Evolutionary conservation across 1,284 basidiomycete species (phyloP).

Genomic region (Ustilago crameri): DNA sequence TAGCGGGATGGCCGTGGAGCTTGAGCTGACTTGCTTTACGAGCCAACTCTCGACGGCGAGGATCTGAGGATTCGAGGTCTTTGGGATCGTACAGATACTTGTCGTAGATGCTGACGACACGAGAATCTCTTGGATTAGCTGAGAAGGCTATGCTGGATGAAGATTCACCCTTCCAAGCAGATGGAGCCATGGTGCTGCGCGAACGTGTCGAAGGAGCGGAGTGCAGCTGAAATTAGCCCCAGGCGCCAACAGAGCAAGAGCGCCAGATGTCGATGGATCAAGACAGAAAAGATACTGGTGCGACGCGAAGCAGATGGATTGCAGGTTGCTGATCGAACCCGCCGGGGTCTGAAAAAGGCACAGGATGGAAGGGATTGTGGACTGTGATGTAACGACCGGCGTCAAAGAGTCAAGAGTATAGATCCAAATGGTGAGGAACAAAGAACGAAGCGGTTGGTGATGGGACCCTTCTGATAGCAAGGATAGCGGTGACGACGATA

Average conservation of each 20-base stretch:
- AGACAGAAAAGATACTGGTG: not conserved
- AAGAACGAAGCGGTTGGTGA: not conserved
- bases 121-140: slow-evolving; percentile 49
- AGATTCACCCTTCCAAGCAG: slow-evolving; percentile 37
- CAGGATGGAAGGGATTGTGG: not conserved
- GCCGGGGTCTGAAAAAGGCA: not conserved
- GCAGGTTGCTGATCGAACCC: too few relatives aligned
- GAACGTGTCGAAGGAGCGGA: not conserved
- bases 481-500: too few relatives aligned
- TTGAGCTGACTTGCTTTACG: slow-evolving; percentile 48
- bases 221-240: not conserved
- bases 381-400: not conserved
- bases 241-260: not conserved
- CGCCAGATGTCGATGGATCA: not conserved
- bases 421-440: not conserved
- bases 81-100: slow-evolving; percentile 58
- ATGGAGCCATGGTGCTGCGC: slow-evolving; percentile 15
- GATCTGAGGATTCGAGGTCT: slow-evolving; percentile 52
- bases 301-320: not conserved
- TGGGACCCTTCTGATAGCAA: too few relatives aligned
- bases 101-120: slow-evolving; percentile 60
- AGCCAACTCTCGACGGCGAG: slow-evolving; percentile 48
- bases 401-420: not conserved
- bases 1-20: slow-evolving; percentile 39
- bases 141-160: slow-evolving; percentile 41